Evolutionary conservation across 202 grass and related monocot species (phyloP), one percentile per base, ranked within the genome.

Genomic region (Elaeis oleifera): DNA sequence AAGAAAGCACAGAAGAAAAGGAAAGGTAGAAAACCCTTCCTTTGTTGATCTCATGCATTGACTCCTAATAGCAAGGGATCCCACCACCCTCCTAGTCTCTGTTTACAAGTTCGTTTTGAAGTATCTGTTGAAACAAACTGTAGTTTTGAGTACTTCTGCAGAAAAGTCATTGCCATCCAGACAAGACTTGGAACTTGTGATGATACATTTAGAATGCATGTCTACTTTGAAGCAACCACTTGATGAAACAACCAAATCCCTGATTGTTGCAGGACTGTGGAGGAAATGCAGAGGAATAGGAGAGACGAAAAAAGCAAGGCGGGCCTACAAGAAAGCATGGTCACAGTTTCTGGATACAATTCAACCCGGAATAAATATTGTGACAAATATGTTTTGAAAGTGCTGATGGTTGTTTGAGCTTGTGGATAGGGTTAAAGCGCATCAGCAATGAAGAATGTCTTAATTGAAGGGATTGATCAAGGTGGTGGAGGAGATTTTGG

Each of bases 21-120:
- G 74, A 54, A 71, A 56, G 52, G 81, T 58, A 72, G 61, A 20
- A 69, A 73, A 69, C 26, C 56, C 76, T 3, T 8, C 51, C 50
- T 75, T 53, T 59, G 21, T 74, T 79, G 66, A 75, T 75, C 24
- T 71, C 57, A 61, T 72, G n/a, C 59, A 28, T 51, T 68, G 61
- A 32, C 63, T 75, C 74, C 61, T 76, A 53, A 51, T 74, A 18
- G 49, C 54, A 50, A 68, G n/a, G 54, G 50, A 36, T 54, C 26
- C 51, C 64, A 21, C 64, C 51, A 13, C 17, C n/a, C 24, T 18
- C 32, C 8, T 27, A 28, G 51, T 17, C 54, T 54, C 16, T n/a
- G 24, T 55, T 60, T 32, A n/a, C 0, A n/a, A 19, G n/a, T 1
- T 8, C 5, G 18, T 14, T 19, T 9, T 23, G 3, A 56, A 23